phyloP scores from a whole-genome alignment of 2,329 filamentous ascomycete genomes.

The Diaporthe nobilis region DNA sequence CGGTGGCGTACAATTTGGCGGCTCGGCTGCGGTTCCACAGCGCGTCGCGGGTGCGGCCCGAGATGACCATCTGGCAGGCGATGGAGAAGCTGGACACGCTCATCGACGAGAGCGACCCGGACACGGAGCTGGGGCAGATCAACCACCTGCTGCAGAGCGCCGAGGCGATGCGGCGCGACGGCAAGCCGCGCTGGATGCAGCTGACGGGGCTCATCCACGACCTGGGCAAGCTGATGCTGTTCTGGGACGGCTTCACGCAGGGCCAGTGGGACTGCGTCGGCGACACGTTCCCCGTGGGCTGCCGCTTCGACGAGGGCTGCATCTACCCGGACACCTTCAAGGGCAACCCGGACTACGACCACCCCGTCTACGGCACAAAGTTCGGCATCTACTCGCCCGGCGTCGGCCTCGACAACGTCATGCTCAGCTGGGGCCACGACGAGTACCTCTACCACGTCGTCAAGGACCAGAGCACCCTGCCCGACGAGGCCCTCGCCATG shows the following conservation, averaged over 20 bases:
- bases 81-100: slow-evolving; percentile 94
- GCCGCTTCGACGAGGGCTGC: slow-evolving; percentile 80
- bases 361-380: slow-evolving; percentile 81
- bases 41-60: slow-evolving; percentile 71
- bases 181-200: slow-evolving; percentile 87
- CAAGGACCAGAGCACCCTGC: slow-evolving; percentile 85
- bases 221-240: slow-evolving; percentile 84
- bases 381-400: slow-evolving; percentile 84
- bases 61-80: slow-evolving; percentile 91
- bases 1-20: slow-evolving; percentile 86
- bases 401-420: slow-evolving; percentile 88
- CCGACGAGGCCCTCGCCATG: slow-evolving; percentile 89
- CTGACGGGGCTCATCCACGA: slow-evolving; percentile 84
- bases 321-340: slow-evolving; percentile 85
- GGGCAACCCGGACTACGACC: slow-evolving; percentile 79
- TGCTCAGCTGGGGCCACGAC: slow-evolving; percentile 92
- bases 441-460: slow-evolving; percentile 90
- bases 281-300: slow-evolving; percentile 86
- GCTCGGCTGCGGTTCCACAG: slow-evolving; percentile 80
- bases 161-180: slow-evolving; percentile 89
- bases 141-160: slow-evolving; percentile 91
- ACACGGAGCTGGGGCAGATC: slow-evolving; percentile 89
- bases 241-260: slow-evolving; percentile 76
- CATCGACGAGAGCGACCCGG: slow-evolving; percentile 91
- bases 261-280: slow-evolving; percentile 96